phyloP scores from a whole-genome alignment of 495 filamentous ascomycete genomes.

The Lasiosphaeris hirsuta region DNA sequence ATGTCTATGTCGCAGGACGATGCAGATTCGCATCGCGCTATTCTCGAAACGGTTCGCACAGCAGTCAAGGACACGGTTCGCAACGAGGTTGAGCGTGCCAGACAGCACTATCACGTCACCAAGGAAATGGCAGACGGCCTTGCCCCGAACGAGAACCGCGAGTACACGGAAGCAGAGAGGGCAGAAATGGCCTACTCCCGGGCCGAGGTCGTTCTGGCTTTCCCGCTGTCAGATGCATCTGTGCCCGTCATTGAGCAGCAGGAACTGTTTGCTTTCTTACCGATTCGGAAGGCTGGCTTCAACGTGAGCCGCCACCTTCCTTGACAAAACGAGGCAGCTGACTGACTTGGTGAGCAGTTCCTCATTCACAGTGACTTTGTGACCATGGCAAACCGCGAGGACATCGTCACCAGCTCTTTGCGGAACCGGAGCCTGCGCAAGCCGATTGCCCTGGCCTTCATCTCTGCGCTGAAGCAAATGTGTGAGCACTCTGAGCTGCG shows the following conservation, averaged over 20 bases:
- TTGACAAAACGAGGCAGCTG: too few species aligned
- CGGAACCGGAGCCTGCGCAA: conserved; percentile 20
- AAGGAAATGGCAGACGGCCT: conserved; percentile 19
- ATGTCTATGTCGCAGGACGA: background rate
- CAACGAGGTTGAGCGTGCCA: background rate
- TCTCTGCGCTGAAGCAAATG: conserved; percentile 21
- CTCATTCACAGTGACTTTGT: conserved; percentile 13
- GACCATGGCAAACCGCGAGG: conserved; percentile 39
- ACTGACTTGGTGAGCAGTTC: background rate
- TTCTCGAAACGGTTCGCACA: conserved; percentile 1
- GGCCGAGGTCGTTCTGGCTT: conserved; percentile 38
- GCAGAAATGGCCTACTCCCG: conserved; percentile 15
- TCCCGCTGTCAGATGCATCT: conserved; percentile 29
- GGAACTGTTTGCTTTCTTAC: conserved; percentile 36
- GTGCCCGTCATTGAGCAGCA: conserved; percentile 28
- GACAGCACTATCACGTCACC: conserved; percentile 20
- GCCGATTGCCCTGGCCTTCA: conserved; percentile 20
- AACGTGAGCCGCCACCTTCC: too few species aligned
- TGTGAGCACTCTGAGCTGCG: conserved; percentile 15
- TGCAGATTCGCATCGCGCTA: background rate
- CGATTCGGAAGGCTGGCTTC: conserved; percentile 35
- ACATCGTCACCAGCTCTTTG: conserved; percentile 27
- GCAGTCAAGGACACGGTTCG: background rate
- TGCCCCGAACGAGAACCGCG: conserved; percentile 31
- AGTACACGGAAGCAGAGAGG: conserved; percentile 20